A percentile compares a stretch with the other conserved stretches of the same genome.
These are phyloP conservation scores for Nemania diffusa DNA, from an alignment of 2,329 filamentous ascomycete species.

Conservation along the genomic window DNA sequence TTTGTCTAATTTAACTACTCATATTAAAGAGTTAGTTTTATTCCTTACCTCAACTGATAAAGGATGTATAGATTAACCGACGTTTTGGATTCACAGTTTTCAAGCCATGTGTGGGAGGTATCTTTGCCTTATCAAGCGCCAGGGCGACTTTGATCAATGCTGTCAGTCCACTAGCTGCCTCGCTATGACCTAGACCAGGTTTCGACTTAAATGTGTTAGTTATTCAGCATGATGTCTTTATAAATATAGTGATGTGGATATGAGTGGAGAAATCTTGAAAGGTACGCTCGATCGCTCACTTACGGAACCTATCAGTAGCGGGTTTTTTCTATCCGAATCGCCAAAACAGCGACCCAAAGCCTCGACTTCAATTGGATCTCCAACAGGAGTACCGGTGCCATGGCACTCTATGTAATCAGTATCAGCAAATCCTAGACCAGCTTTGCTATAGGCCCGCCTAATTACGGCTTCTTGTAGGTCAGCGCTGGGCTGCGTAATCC, in stretches of 20 bases:
- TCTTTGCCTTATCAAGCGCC: constrained; percentile 28
- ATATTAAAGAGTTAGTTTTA: no score
- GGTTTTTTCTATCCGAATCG: constrained; percentile 8
- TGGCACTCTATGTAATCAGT: no score
- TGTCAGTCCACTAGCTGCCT: constrained; percentile 37
- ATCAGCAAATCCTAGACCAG: no score
- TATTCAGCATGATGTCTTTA: no score
- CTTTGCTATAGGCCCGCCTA: constrained; percentile 48
- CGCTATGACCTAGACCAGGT: constrained; percentile 38
- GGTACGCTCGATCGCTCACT: no score
- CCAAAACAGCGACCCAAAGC: not conserved
- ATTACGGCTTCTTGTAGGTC: constrained; percentile 51
- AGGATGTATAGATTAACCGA: no score
- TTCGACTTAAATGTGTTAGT: constrained; percentile 29
- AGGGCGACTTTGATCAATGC: constrained; percentile 34
- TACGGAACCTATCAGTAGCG: constrained; percentile 3
- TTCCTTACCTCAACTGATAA: no score
- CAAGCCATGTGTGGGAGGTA: constrained; percentile 29
- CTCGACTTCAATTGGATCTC: no score
- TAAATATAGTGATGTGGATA: no score
- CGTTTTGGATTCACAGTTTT: constrained; percentile 1
- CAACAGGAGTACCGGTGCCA: no score
- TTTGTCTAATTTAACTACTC: not conserved
- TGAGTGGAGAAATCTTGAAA: not conserved
- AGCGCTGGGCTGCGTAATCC: constrained; percentile 58